These are phyloP conservation scores for Alternaria sp. DNA, from an alignment of 2,329 filamentous ascomycete genomes.

Conservation along the genomic window DNA sequence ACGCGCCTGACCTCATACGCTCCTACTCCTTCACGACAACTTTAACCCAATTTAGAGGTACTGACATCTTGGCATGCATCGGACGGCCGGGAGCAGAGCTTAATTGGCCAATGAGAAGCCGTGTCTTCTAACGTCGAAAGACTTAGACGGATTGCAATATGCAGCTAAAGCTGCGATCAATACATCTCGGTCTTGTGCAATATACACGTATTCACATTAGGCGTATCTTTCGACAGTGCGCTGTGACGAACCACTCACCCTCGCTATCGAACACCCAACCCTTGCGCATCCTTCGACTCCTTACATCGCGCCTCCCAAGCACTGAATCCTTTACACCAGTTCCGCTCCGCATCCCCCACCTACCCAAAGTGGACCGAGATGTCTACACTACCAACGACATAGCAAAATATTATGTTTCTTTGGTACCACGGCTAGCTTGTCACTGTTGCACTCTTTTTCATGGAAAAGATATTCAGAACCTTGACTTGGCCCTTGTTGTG, in stretches of 20 bases:
- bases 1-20: neutral
- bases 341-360: neutral
- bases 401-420: too few relatives aligned
- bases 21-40: neutral
- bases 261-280: neutral
- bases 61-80: neutral
- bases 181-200: neutral
- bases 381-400: too few relatives aligned
- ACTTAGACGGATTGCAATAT: neutral
- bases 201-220: neutral
- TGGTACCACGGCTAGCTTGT: neutral
- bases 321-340: too few relatives aligned
- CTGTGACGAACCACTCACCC: neutral
- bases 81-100: neutral
- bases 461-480: neutral
- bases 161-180: neutral
- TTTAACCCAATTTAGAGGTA: neutral
- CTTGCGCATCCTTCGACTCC: neutral
- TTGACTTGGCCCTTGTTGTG: neutral
- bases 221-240: accelerated
- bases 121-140: neutral
- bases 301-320: neutral
- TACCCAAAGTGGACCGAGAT: too few relatives aligned
- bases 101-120: neutral
- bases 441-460: neutral